These are phyloP conservation scores for Danielia oregonensis DNA, from an alignment of 805 yeast genomes.

Conservation along the genomic window DNA sequence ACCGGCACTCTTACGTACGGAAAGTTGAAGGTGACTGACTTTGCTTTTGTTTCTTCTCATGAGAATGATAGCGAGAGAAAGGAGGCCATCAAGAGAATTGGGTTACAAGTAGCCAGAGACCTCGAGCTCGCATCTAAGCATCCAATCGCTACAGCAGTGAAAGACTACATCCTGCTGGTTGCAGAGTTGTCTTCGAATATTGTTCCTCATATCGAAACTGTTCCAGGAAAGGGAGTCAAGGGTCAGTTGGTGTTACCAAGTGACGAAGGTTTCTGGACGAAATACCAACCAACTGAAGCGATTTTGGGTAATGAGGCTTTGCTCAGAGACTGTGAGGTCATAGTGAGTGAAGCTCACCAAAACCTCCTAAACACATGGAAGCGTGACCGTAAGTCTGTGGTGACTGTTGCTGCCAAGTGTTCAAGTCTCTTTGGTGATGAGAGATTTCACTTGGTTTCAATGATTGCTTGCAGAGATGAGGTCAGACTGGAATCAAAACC, in stretches of 20 bases:
- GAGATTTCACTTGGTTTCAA: constrained; percentile 37
- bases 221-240: constrained; percentile 58
- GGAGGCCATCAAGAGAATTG: constrained; percentile 16
- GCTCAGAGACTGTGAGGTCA: constrained; percentile 45
- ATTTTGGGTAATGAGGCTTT: constrained; percentile 61
- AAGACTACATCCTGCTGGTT: constrained; percentile 18
- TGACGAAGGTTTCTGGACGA: constrained; percentile 28
- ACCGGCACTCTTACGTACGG: constrained; percentile 78
- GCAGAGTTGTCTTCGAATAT: constrained; percentile 23
- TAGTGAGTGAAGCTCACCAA: constrained; percentile 31
- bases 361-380: constrained; percentile 52
- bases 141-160: constrained; percentile 62
- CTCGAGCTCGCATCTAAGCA: constrained; percentile 64
- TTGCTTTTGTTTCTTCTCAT: constrained; percentile 18
- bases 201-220: constrained; percentile 47
- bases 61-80: constrained; percentile 14
- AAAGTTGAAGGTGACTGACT: constrained; percentile 53
- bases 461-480: constrained; percentile 60
- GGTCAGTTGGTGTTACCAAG: constrained; percentile 36
- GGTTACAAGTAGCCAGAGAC: constrained; percentile 51
- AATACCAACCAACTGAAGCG: constrained; percentile 32
- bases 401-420: constrained; percentile 48
- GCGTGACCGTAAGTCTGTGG: constrained; percentile 57
- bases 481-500: constrained; percentile 52
- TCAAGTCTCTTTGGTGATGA: constrained; percentile 21